Conservation (phyloP, 179 eudicot genomes). For the Patellifolia procumbens region DNA sequence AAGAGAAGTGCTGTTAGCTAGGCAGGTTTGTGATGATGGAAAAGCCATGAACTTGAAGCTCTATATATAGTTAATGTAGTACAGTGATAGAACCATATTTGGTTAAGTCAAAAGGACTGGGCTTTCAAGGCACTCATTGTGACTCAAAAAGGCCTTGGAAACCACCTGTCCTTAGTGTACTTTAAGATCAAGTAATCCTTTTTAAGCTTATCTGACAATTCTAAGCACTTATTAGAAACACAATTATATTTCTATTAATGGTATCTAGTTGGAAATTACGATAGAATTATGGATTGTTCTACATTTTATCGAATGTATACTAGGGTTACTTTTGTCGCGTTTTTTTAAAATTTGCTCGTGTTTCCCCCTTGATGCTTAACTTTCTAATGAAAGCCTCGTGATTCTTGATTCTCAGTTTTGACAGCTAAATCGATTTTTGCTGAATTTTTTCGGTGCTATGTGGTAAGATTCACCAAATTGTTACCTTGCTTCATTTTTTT, state of each 20-base stretch:
- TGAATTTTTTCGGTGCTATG: not conserved
- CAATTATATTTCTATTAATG: not conserved
- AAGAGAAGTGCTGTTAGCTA: not conserved
- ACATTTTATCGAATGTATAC: not conserved
- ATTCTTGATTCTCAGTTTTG: no score
- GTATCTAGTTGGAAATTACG: not conserved
- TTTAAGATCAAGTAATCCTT: constrained; percentile 21
- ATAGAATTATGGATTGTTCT: not conserved
- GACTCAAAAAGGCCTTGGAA: constrained; percentile 9
- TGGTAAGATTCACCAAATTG: not conserved
- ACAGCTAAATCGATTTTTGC: no score
- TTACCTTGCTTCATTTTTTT: not conserved
- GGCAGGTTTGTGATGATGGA: constrained; percentile 25
- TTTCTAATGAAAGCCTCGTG: no score
- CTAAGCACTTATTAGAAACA: not conserved
- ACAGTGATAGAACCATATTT: constrained; percentile 16
- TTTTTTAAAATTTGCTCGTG: no score
- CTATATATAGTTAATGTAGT: constrained; percentile 23
- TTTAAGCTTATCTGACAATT: not conserved
- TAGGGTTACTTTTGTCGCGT: no score
- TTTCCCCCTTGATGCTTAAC: no score
- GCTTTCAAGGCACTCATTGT: constrained; percentile 49
- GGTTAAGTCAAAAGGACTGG: not conserved
- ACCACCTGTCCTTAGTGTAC: constrained; percentile 25
- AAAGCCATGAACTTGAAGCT: not conserved